Percentiles rank a stretch among this genome's conserved stretches.
Conservation (phyloP, 2,329 filamentous ascomycete genomes). For the Bertia moriformis region DNA sequence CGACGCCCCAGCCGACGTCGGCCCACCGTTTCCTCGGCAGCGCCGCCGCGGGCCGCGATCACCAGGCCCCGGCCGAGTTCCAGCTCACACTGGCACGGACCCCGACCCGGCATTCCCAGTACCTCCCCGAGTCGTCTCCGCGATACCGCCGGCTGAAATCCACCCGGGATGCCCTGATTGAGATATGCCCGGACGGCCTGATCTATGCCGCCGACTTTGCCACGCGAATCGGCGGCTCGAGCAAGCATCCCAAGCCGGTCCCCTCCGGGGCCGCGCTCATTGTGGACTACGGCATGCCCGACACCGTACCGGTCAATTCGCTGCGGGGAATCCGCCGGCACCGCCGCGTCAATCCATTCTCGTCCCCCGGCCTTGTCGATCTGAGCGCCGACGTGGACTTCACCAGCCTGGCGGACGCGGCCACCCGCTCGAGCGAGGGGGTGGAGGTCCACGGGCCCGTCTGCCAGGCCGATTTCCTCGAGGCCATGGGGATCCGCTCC, state of each 20-base stretch:
- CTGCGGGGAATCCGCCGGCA: conserved; percentile 78
- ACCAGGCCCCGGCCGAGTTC: conserved; percentile 57
- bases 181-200: conserved; percentile 78
- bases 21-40: conserved; percentile 37
- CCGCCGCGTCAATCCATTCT: conserved; percentile 63
- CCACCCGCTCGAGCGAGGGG: conserved; percentile 57
- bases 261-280: conserved; percentile 83
- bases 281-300: conserved; percentile 77
- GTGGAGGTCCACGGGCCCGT: conserved; percentile 90
- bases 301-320: conserved; percentile 71
- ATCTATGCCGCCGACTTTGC: conserved; percentile 73
- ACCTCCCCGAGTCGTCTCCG: conserved; percentile 68
- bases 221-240: conserved; percentile 61
- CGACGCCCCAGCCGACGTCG: no score
- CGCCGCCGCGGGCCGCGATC: conserved; percentile 33
- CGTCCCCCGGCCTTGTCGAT: conserved; percentile 68
- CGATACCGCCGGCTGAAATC: conserved; percentile 66
- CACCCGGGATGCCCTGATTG: conserved; percentile 57
- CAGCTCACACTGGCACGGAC: conserved; percentile 64
- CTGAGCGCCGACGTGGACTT: conserved; percentile 92
- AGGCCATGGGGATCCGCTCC: conserved; percentile 68
- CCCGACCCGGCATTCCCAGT: conserved; percentile 68
- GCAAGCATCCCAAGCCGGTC: conserved; percentile 33
- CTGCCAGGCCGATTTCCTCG: conserved; percentile 68
- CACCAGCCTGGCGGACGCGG: conserved; percentile 67